These are phyloP conservation scores for Globisporangium cystogenes DNA, from an alignment of 352 stramenopile species.

Conservation along the genomic window DNA sequence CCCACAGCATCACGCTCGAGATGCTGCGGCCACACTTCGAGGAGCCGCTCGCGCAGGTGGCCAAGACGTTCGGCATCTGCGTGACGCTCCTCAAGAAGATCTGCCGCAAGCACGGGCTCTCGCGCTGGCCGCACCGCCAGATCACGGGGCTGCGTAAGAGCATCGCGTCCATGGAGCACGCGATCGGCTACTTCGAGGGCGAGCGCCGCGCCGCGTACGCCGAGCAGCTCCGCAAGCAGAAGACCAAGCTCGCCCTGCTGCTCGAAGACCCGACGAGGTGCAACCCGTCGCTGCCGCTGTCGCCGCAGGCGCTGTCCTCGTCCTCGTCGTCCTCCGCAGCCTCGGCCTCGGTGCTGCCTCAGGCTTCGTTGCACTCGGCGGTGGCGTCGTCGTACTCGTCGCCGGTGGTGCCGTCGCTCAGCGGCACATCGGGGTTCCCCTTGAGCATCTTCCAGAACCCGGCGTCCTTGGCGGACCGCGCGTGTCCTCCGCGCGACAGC, in stretches of 20 bases:
- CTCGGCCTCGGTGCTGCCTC: not conserved
- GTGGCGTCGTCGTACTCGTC: not conserved
- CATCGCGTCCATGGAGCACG: slow-evolving; percentile 83
- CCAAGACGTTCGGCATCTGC: slow-evolving; percentile 73
- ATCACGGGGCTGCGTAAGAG: slow-evolving; percentile 86
- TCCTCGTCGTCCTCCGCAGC: not conserved
- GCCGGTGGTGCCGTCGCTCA: not conserved
- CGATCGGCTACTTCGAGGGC: slow-evolving; percentile 74
- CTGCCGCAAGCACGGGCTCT: slow-evolving; percentile 72
- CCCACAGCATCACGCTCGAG: slow-evolving; percentile 74
- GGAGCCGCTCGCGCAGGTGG: slow-evolving; percentile 73
- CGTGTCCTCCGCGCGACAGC: not conserved
- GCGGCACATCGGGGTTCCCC: not conserved
- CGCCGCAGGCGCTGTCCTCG: slow-evolving; percentile 6
- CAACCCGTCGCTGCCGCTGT: slow-evolving; percentile 18
- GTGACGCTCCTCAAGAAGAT: slow-evolving; percentile 86
- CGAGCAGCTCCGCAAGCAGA: slow-evolving; percentile 66
- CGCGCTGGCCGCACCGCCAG: slow-evolving; percentile 79
- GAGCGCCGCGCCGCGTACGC: slow-evolving; percentile 62
- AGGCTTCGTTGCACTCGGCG: not conserved
- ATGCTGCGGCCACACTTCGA: slow-evolving; percentile 84
- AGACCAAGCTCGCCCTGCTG: slow-evolving; percentile 60
- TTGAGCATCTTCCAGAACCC: not conserved
- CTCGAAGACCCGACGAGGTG: slow-evolving; percentile 56
- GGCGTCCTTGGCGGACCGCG: not conserved